A percentile compares a stretch with the other conserved stretches of the same genome.
These are phyloP conservation scores for Ceratobasidium papillatum DNA, from an alignment of 1,284 basidiomycete genomes.

Conservation along the genomic window DNA sequence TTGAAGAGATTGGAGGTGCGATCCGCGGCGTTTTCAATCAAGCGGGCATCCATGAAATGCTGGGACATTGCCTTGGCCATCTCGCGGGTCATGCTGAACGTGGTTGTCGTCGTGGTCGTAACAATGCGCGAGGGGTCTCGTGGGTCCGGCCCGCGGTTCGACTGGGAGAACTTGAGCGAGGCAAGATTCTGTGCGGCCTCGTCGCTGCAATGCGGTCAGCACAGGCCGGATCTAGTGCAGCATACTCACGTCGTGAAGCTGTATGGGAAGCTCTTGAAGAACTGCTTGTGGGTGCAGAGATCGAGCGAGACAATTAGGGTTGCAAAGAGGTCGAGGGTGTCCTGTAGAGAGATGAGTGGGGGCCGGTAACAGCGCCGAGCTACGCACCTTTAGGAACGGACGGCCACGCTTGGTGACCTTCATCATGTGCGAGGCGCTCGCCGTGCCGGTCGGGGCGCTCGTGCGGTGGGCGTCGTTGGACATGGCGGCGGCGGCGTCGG, in stretches of 20 bases:
- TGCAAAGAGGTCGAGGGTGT: constrained; percentile 97
- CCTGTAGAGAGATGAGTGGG: constrained; percentile 60
- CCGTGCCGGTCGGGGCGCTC: constrained; percentile 52
- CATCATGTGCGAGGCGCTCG: constrained; percentile 90
- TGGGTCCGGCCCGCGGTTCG: constrained; percentile 96
- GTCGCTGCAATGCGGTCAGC: constrained; percentile 66
- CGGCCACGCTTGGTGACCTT: constrained; percentile 94
- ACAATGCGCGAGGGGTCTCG: constrained; percentile 96
- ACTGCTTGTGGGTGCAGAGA: constrained; percentile 89
- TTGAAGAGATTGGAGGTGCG: constrained; percentile 90
- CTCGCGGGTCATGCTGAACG: constrained; percentile 98
- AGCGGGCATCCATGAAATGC: constrained; percentile 98
- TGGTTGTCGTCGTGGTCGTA: constrained; percentile 98
- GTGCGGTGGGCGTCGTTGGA: constrained; percentile 32
- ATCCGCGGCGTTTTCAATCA: constrained; percentile 97
- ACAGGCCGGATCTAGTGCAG: constrained; percentile 12
- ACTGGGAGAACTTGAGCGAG: constrained; percentile 98
- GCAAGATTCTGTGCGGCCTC: constrained; percentile 94
- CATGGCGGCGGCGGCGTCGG: constrained; percentile 42
- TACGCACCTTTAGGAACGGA: constrained; percentile 86
- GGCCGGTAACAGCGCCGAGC: background rate
- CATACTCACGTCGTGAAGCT: constrained; percentile 90
- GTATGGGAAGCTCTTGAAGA: constrained; percentile 94
- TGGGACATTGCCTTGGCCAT: constrained; percentile 99
- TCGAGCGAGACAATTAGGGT: constrained; percentile 95